Conservation (phyloP, 371 early-diverging fungal genomes). For the Mucor velutinosus region DNA sequence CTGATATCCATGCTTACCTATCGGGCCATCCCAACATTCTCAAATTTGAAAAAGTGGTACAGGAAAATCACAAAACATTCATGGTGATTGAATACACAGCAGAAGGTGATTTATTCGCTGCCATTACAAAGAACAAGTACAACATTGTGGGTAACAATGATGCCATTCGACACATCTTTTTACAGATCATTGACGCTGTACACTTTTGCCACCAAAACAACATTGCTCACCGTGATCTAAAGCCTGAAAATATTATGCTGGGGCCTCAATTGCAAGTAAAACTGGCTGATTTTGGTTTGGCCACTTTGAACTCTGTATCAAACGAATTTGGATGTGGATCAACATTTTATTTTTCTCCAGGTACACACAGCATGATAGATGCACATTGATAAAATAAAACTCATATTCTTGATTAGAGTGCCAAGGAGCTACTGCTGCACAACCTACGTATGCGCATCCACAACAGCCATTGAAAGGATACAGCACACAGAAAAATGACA, state of each 20-base stretch:
- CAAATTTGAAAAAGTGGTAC: slow-evolving; percentile 68
- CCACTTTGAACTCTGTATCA: slow-evolving; percentile 67
- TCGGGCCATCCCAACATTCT: slow-evolving; percentile 73
- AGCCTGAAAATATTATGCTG: slow-evolving; percentile 91
- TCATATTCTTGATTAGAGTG: slow-evolving; percentile 58
- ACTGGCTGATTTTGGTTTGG: slow-evolving; percentile 81
- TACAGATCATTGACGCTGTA: slow-evolving; percentile 84
- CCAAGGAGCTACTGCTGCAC: slow-evolving; percentile 61
- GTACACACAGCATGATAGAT: slow-evolving; percentile 28
- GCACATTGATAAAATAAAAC: not conserved
- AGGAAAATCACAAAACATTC: slow-evolving; percentile 69
- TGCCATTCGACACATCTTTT: slow-evolving; percentile 72
- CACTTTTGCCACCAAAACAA: slow-evolving; percentile 77
- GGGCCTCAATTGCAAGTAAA: slow-evolving; percentile 51
- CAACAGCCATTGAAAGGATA: slow-evolving; percentile 55
- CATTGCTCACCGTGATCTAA: slow-evolving; percentile 89
- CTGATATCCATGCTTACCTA: slow-evolving; percentile 62
- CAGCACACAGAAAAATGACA: slow-evolving; percentile 76
- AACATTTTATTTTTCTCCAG: slow-evolving; percentile 92
- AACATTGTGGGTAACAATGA: slow-evolving; percentile 58
- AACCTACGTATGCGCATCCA: not conserved
- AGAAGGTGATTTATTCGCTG: slow-evolving; percentile 78
- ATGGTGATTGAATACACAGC: slow-evolving; percentile 80
- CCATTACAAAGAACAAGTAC: slow-evolving; percentile 53
- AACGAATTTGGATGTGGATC: slow-evolving; percentile 81